These are phyloP conservation scores for Solanum megistacrolobum DNA, from an alignment of 257 asterid species.

Conservation along the genomic window DNA sequence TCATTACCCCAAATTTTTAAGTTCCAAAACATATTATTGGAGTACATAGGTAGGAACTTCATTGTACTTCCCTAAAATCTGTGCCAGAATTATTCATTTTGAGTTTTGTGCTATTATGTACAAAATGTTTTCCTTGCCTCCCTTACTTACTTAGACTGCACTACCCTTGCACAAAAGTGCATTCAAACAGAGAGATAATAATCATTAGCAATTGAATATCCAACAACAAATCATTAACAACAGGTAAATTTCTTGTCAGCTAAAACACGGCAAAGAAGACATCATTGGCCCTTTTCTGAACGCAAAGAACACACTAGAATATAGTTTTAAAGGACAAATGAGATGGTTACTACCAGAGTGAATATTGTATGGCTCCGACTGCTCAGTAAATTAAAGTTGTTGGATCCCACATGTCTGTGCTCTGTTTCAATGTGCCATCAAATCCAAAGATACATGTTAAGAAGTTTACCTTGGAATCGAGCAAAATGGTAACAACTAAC, in stretches of 20 bases:
- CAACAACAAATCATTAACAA: background rate
- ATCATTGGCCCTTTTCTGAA: background rate
- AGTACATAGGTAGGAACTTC: background rate
- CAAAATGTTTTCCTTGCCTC: background rate
- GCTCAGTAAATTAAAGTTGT: conserved; percentile 78
- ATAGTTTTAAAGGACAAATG: background rate
- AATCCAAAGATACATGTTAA: background rate
- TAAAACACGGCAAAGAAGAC: background rate
- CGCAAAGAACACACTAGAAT: background rate
- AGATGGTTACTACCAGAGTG: conserved; percentile 51
- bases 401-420: conserved; percentile 87
- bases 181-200: background rate
- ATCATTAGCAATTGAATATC: background rate
- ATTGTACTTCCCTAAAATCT: background rate
- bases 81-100: background rate
- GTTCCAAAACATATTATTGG: background rate
- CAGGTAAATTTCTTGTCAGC: background rate
- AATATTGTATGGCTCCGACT: conserved; percentile 94
- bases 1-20: background rate
- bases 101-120: background rate
- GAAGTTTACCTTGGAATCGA: background rate
- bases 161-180: background rate
- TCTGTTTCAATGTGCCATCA: conserved; percentile 34
- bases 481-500: background rate
- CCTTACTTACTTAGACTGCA: background rate